These are phyloP conservation scores for Phaeotremella skinneri DNA, from an alignment of 768 basidiomycete genomes.

Conservation along the genomic window DNA sequence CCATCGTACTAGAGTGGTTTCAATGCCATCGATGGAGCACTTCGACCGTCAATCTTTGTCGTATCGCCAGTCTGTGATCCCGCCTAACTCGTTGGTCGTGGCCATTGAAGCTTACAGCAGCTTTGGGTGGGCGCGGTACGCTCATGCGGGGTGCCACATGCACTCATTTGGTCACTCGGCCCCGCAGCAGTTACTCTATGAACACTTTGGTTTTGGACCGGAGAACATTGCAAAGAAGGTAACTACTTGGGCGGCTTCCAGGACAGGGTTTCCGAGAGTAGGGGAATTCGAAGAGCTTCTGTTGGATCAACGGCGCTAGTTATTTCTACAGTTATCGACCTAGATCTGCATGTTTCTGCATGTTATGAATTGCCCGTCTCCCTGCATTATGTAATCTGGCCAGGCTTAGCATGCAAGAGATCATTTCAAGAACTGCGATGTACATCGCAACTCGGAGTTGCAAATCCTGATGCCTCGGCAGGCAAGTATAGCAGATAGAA, in stretches of 20 bases:
- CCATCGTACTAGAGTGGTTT: conserved; percentile 42
- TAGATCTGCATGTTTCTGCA: too few species aligned
- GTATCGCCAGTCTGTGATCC: conserved; percentile 36
- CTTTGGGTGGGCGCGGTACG: conserved; percentile 50
- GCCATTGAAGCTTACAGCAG: conserved; percentile 48
- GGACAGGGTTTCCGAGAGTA: conserved; percentile 33
- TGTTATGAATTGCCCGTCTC: too few species aligned
- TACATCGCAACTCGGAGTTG: too few species aligned
- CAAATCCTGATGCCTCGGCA: too few species aligned
- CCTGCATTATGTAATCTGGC: too few species aligned
- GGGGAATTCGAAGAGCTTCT: conserved; percentile 49
- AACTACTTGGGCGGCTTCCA: conserved; percentile 21
- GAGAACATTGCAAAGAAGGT: conserved; percentile 44
- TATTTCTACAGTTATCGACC: too few species aligned
- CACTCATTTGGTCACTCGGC: conserved; percentile 48
- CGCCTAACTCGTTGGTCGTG: conserved; percentile 34
- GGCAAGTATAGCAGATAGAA: too few species aligned
- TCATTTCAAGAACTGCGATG: too few species aligned
- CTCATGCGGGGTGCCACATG: conserved; percentile 49
- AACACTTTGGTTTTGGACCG: conserved; percentile 48
- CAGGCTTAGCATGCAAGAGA: too few species aligned
- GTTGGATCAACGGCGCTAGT: conserved; percentile 14
- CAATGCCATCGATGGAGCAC: conserved; percentile 43
- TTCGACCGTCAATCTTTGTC: conserved; percentile 40
- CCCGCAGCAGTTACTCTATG: conserved; percentile 40